Percentiles rank a stretch among this genome's conserved stretches.
phyloP scores from a whole-genome alignment of 352 stramenopile species.

The Globisporangium recalcitrans region DNA sequence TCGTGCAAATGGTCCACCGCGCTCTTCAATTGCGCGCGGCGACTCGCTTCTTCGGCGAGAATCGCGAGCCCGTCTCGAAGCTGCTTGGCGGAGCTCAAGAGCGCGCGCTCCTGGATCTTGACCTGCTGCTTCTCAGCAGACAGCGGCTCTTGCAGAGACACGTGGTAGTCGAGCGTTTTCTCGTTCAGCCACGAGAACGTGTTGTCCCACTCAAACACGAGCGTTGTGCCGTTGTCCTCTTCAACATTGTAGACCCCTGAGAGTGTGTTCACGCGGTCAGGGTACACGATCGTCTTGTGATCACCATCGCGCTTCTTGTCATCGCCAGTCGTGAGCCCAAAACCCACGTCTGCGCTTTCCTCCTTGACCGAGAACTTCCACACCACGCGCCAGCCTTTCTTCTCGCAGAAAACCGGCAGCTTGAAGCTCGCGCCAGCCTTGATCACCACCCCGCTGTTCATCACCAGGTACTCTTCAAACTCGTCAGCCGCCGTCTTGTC shows the following conservation, averaged over 20 bases:
- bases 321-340: slow-evolving; percentile 23
- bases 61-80: slow-evolving; percentile 28
- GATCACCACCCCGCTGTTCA: slow-evolving; percentile 75
- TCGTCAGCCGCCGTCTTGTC: slow-evolving; percentile 12
- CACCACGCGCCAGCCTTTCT: slow-evolving; percentile 53
- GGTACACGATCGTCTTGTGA: slow-evolving; percentile 28
- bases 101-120: slow-evolving; percentile 24
- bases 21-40: slow-evolving; percentile 29
- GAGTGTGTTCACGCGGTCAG: slow-evolving; percentile 49
- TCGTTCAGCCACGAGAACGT: slow-evolving; percentile 82
- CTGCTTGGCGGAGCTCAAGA: slow-evolving; percentile 22
- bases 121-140: slow-evolving; percentile 30
- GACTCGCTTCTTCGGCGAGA: slow-evolving; percentile 28
- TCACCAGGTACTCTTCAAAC: slow-evolving; percentile 64
- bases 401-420: slow-evolving; percentile 68
- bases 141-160: slow-evolving; percentile 64
- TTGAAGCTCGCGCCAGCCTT: slow-evolving; percentile 70
- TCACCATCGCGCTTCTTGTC: neutral
- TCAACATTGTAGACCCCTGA: slow-evolving; percentile 44
- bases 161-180: slow-evolving; percentile 83
- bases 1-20: slow-evolving; percentile 31
- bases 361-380: slow-evolving; percentile 80
- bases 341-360: slow-evolving; percentile 55
- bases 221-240: slow-evolving; percentile 29
- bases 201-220: slow-evolving; percentile 80